Evolutionary conservation across 345 rosid genomes (phyloP).

Genomic region (Pistacia vera): DNA sequence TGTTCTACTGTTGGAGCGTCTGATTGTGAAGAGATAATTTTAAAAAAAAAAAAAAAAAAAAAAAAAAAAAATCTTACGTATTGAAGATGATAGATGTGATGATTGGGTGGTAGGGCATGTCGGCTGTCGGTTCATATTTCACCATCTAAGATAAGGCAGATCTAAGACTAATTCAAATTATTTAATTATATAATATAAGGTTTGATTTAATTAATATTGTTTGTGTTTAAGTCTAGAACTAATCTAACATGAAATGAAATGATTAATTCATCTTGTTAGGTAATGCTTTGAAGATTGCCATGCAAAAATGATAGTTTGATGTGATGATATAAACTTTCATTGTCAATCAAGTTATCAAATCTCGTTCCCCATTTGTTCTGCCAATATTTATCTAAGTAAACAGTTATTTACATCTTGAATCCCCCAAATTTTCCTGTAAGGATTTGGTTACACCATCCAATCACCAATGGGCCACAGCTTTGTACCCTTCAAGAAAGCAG

Average conservation of each 20-base stretch:
- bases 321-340: background rate
- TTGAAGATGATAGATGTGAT: background rate
- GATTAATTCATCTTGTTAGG: background rate
- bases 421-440: no score
- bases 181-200: background rate
- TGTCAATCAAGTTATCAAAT: background rate
- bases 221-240: no score
- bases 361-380: no score
- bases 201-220: background rate
- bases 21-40: no score
- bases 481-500: no score
- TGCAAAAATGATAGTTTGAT: background rate
- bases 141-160: background rate
- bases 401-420: no score
- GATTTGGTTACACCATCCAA: no score
- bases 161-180: background rate
- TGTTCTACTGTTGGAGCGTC: no score
- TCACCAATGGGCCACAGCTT: no score
- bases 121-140: background rate
- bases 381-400: no score
- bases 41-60: no score
- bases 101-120: constrained; percentile 7
- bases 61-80: no score
- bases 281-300: constrained; percentile 17
- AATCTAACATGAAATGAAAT: background rate